Evolutionary conservation across 805 yeast genomes (phyloP), one percentile per base, ranked within the genome.

Genomic region (Scheffersomyces amazonensis): DNA sequence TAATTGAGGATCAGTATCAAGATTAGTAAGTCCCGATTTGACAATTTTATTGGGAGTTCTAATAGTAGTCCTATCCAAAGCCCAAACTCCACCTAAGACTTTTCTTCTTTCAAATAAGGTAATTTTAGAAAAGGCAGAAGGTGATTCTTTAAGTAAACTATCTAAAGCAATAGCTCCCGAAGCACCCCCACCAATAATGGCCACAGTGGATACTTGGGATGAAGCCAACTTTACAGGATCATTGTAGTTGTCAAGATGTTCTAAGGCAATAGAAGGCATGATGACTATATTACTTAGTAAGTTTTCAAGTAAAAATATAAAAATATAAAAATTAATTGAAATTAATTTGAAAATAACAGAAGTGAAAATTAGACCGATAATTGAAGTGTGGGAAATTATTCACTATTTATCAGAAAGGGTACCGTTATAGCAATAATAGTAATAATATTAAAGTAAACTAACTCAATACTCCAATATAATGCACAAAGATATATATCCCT

Each of bases 121-220:
- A 27, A 72, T 60, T 24, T 53, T 49, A 3, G 52, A 56, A 34
- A 67, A 58, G 2, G 40, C 42, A 5, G 40, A 32, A 3, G 35
- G 35, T 1, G 43, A 41, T 38, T 70, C 73, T 36, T 64, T 52
- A 3, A 67, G 42, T 7, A 71, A 45, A 1, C 62, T 31, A 34
- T 71, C 75, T 6, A 69, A 51, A 0, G 61, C 54, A 28, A 71
- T 59, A 16, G 74, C 70, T 5, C 76, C 76, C 1, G 72, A 64
- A 11, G 77, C 76, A 8, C 77, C 77, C 13, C 76, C 76, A 3
- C 77, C 76, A 20, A 72, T 67, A 19, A 72, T 59, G 11, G 74
- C 76, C 4, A 71, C 49, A 4, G 58, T 48, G 34, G 49, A 52
- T 16, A 59, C 51, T 30, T 45, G 41, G 16, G n/a, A 7, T 4